Evolutionary conservation across 495 filamentous ascomycete species (phyloP).

Genomic region (Neurospora cerealis): DNA sequence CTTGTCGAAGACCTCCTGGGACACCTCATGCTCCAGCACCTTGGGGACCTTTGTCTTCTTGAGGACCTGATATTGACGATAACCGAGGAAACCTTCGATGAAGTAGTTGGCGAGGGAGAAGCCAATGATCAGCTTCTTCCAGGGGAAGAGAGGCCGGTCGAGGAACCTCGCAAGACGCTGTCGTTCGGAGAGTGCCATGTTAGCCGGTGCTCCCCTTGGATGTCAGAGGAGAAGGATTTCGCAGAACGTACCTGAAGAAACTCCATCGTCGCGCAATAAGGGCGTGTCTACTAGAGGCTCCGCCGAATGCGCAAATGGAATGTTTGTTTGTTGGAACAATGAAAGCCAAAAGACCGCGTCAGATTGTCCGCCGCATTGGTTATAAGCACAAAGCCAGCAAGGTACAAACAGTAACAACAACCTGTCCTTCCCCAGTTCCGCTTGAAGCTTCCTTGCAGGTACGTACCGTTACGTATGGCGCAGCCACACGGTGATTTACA

Average conservation of each 20-base stretch:
- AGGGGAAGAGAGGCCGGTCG: constrained; percentile 87
- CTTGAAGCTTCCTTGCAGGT: background rate
- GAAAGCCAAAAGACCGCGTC: background rate
- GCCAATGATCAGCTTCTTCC: constrained; percentile 91
- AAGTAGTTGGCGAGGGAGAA: constrained; percentile 84
- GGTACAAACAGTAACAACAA: constrained; percentile 1
- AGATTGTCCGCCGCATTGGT: background rate
- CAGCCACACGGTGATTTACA: background rate
- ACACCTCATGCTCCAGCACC: constrained; percentile 75
- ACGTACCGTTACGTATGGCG: background rate
- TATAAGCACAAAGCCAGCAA: background rate
- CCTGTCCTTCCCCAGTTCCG: background rate
- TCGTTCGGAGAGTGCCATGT: constrained; percentile 1
- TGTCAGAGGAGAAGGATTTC: background rate
- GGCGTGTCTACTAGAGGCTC: constrained; percentile 9
- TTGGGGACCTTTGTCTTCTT: constrained; percentile 69
- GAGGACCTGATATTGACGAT: constrained; percentile 80
- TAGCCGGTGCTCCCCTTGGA: background rate
- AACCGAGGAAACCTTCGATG: constrained; percentile 74
- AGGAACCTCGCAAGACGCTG: constrained; percentile 80
- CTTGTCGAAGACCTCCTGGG: constrained; percentile 86
- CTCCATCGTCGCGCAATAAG: constrained; percentile 31
- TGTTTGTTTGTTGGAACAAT: constrained; percentile 8
- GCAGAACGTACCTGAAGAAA: constrained; percentile 37
- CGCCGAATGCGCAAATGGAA: constrained; percentile 4